phyloP scores from a whole-genome alignment of 371 early-diverging fungal genomes.

The Lichtheimia ramosa region DNA sequence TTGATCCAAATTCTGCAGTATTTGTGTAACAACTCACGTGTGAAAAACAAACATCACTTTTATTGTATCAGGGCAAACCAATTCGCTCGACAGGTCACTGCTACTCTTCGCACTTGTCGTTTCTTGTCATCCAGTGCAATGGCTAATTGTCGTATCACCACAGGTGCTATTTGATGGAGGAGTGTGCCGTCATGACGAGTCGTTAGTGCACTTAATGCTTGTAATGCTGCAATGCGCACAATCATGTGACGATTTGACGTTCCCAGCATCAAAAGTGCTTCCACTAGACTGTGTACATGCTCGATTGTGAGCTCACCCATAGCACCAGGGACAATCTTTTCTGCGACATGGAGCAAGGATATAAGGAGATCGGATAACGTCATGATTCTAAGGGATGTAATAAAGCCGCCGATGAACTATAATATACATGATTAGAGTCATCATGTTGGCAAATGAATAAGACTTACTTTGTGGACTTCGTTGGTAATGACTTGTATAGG shows the following conservation, averaged over 20 bases:
- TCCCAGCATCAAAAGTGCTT: not conserved
- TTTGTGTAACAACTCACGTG: too few species aligned
- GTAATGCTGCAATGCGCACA: conserved; percentile 64
- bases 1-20: too few species aligned
- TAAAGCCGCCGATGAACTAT: not conserved
- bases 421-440: not conserved
- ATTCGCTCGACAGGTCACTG: conserved; percentile 80
- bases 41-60: too few species aligned
- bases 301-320: not conserved
- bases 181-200: conserved; percentile 55
- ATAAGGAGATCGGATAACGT: not conserved
- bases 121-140: conserved; percentile 83
- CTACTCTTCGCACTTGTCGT: conserved; percentile 84
- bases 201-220: not conserved
- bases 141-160: conserved; percentile 65
- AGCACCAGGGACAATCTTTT: not conserved
- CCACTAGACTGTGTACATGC: not conserved
- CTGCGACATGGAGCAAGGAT: conserved; percentile 2
- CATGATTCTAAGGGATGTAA: not conserved
- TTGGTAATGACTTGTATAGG: conserved; percentile 71
- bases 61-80: conserved; percentile 58
- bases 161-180: conserved; percentile 64
- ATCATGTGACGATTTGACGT: conserved; percentile 8
- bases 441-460: not conserved
- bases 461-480: conserved; percentile 64